Evolutionary conservation across 129 eudicot genomes (phyloP).

Genomic region (Flaveria robusta): DNA sequence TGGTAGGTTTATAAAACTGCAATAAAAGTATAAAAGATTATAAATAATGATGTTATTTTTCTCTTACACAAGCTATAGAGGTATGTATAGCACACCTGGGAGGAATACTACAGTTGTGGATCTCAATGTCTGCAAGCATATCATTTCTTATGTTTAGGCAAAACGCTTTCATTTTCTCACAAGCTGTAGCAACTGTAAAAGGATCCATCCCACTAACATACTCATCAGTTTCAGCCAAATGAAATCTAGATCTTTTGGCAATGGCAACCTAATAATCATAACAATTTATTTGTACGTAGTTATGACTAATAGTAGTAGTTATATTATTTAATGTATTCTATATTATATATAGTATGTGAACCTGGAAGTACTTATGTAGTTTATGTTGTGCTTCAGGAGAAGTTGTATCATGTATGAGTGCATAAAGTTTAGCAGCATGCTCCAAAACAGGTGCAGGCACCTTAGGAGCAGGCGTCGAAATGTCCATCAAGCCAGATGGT

Average conservation of each 20-base stretch:
- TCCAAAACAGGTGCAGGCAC: conserved; percentile 57
- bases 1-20: conserved; percentile 86
- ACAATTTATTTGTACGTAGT: not conserved
- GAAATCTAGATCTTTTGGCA: conserved; percentile 71
- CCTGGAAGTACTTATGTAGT: conserved; percentile 76
- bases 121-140: conserved; percentile 74
- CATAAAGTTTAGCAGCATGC: conserved; percentile 73
- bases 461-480: conserved; percentile 66
- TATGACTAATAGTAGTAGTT: not conserved
- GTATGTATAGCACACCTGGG: conserved; percentile 48
- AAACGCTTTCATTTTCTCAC: conserved; percentile 69
- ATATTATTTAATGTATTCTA: too few species aligned
- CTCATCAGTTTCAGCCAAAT: conserved; percentile 73
- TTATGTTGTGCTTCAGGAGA: conserved; percentile 82
- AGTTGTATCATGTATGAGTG: conserved; percentile 69
- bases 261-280: conserved; percentile 61
- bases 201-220: conserved; percentile 65
- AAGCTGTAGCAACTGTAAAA: conserved; percentile 45
- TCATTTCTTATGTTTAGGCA: conserved; percentile 71
- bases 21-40: not conserved
- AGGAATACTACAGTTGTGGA: conserved; percentile 76
- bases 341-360: not conserved
- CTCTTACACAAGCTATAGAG: too few species aligned
- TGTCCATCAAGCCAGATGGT: conserved; percentile 65
- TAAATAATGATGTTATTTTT: not conserved